A percentile compares a stretch with the other conserved stretches of the same genome.
Evolutionary conservation across 1,284 basidiomycete genomes (phyloP).

Genomic region (Cyathus olla): DNA sequence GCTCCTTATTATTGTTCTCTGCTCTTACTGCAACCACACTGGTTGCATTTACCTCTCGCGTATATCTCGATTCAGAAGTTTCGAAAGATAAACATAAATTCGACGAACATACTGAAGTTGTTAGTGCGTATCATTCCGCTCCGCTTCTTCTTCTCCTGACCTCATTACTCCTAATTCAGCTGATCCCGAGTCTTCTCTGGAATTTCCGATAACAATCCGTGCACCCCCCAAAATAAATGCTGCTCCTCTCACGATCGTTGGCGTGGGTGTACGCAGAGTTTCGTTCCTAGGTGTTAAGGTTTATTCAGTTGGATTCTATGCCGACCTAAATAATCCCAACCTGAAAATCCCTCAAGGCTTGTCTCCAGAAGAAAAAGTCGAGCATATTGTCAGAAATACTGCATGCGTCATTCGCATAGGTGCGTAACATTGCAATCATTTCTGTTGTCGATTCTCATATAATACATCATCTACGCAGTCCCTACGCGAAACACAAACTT

Average conservation of each 20-base stretch:
- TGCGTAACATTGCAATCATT: slow-evolving; percentile 36
- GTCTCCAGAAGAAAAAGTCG: slow-evolving; percentile 75
- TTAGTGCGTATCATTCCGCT: neutral
- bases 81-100: neutral
- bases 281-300: slow-evolving; percentile 87
- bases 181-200: slow-evolving; percentile 78
- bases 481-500: slow-evolving; percentile 87
- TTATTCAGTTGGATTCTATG: slow-evolving; percentile 90
- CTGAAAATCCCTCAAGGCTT: slow-evolving; percentile 62
- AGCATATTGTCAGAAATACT: slow-evolving; percentile 73
- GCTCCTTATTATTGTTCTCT: neutral
- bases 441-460: neutral
- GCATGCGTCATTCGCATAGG: slow-evolving; percentile 84
- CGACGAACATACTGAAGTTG: neutral
- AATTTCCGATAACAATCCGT: slow-evolving; percentile 73
- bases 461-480: slow-evolving; percentile 54
- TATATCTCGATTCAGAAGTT: slow-evolving; percentile 1
- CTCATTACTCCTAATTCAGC: slow-evolving; percentile 44
- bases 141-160: neutral
- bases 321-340: slow-evolving; percentile 74
- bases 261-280: slow-evolving; percentile 87
- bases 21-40: no score
- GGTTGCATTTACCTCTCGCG: no score
- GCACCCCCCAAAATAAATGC: slow-evolving; percentile 71
- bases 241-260: slow-evolving; percentile 77